Conservation (phyloP, 2,329 filamentous ascomycete species). For the Penicillium brevicompactum region DNA sequence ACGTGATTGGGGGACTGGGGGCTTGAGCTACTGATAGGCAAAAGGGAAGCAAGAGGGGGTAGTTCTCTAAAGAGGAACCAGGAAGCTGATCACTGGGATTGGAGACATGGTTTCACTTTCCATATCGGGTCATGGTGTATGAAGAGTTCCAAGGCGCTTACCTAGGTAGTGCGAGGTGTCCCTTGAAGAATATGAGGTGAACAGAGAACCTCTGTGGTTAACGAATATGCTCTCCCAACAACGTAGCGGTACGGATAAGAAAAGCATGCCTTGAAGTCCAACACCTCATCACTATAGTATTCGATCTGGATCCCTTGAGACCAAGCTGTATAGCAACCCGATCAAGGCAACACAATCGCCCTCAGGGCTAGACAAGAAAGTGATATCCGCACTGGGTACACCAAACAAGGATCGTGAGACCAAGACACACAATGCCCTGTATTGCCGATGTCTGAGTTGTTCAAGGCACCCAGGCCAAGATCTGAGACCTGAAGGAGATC, state of each 20-base stretch:
- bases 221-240: no score
- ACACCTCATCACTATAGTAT: no score
- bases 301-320: background rate
- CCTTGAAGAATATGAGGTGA: no score
- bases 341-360: background rate
- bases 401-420: background rate
- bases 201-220: no score
- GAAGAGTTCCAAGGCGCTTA: no score
- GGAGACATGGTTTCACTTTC: conserved; percentile 1
- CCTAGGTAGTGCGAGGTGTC: no score
- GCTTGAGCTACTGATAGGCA: background rate
- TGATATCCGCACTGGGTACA: background rate
- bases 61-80: background rate
- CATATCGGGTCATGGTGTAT: background rate
- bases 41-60: background rate
- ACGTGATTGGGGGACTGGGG: background rate
- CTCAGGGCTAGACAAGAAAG: background rate
- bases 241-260: no score
- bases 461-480: background rate
- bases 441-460: conserved; percentile 5
- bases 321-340: background rate
- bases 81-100: background rate
- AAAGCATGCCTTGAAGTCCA: no score
- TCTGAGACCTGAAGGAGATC: conserved; percentile 9
- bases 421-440: background rate